Conservation (phyloP, 495 filamentous ascomycete species). For the Cercophora samala region DNA sequence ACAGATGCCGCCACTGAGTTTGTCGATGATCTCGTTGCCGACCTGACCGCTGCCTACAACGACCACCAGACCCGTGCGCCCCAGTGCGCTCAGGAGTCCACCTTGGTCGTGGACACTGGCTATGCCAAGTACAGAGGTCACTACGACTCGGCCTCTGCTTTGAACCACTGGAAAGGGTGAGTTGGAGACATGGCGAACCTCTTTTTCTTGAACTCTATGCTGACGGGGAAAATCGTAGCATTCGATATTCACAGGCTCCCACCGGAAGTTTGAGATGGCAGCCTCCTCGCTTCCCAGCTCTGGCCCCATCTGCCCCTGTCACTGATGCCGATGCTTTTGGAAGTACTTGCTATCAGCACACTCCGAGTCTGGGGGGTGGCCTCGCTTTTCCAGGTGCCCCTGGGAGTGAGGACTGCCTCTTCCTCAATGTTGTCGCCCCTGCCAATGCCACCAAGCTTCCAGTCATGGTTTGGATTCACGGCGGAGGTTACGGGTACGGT, state of each 20-base stretch:
- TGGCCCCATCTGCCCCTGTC: slow-evolving; percentile 9
- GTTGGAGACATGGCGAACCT: not conserved
- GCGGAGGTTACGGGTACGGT: slow-evolving; percentile 46
- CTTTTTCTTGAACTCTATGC: not conserved
- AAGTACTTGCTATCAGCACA: slow-evolving; percentile 22
- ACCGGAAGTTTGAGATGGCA: slow-evolving; percentile 34
- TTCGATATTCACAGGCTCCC: slow-evolving; percentile 36
- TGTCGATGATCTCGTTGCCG: slow-evolving; percentile 24
- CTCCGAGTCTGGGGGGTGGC: not conserved
- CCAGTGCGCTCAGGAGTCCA: slow-evolving; percentile 12
- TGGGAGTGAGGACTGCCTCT: slow-evolving; percentile 43
- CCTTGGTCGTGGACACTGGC: slow-evolving; percentile 35
- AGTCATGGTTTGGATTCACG: slow-evolving; percentile 48
- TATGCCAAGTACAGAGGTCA: slow-evolving; percentile 43
- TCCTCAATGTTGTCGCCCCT: slow-evolving; percentile 42
- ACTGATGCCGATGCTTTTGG: slow-evolving; percentile 20
- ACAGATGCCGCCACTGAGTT: slow-evolving; percentile 23
- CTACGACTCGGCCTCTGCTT: slow-evolving; percentile 29
- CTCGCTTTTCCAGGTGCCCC: slow-evolving; percentile 17
- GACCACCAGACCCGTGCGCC: slow-evolving; percentile 18
- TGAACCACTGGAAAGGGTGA: slow-evolving; percentile 44
- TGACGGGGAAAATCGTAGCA: not conserved
- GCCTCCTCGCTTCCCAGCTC: slow-evolving; percentile 24
- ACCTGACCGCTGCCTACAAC: slow-evolving; percentile 17
- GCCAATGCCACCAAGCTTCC: slow-evolving; percentile 35